A percentile compares a stretch with the other conserved stretches of the same genome.
Conservation (phyloP, 495 filamentous ascomycete genomes). For the Xylaria venustula region DNA sequence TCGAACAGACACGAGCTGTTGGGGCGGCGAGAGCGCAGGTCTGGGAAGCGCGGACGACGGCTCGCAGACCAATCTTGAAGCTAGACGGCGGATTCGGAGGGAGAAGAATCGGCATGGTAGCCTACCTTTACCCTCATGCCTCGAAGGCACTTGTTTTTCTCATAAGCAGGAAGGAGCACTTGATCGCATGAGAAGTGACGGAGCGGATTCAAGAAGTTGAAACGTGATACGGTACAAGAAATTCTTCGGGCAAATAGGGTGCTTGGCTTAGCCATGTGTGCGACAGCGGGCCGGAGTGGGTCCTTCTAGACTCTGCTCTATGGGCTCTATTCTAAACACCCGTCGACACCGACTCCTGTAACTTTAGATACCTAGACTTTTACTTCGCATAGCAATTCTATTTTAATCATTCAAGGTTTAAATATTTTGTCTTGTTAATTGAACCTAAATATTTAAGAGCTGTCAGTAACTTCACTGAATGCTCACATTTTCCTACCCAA, state of each 20-base stretch:
- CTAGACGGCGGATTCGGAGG: conserved; percentile 22
- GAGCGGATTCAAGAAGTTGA: background rate
- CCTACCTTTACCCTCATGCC: conserved; percentile 27
- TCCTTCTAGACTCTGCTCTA: background rate
- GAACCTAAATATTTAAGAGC: too few species aligned
- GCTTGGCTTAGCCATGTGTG: too few species aligned
- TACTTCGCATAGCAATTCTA: too few species aligned
- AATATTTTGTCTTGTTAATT: too few species aligned
- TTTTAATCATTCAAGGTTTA: too few species aligned
- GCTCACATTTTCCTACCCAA: too few species aligned
- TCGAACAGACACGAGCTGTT: conserved; percentile 20
- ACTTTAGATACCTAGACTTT: too few species aligned
- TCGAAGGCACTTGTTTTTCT: conserved; percentile 5
- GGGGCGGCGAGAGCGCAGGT: conserved; percentile 8
- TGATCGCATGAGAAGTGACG: conserved; percentile 12
- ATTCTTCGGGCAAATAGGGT: background rate
- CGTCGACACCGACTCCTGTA: too few species aligned
- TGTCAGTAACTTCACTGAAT: too few species aligned
- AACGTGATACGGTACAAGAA: conserved; percentile 1
- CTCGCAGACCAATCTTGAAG: conserved; percentile 29
- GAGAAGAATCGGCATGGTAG: conserved; percentile 29
- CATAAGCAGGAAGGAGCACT: conserved; percentile 6
- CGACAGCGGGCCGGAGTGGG: background rate
- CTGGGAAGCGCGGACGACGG: conserved; percentile 22
- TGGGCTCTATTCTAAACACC: conserved; percentile 13